A percentile compares a stretch with the other conserved stretches of the same genome.
Conservation (phyloP, 1,284 basidiomycete genomes). For the Malassezia japonica region DNA sequence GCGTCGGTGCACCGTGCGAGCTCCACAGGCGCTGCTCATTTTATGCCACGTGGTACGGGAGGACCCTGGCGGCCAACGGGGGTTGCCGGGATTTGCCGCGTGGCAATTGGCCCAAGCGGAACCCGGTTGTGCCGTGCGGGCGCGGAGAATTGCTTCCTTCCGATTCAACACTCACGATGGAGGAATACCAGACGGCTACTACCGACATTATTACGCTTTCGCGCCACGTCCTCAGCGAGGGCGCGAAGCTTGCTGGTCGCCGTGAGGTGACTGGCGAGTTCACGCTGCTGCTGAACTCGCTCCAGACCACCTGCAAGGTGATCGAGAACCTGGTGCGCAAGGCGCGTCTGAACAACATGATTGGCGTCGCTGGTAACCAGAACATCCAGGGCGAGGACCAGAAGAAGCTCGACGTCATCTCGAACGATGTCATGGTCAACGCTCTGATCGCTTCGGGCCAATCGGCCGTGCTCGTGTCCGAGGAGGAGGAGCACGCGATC, state of each 20-base stretch:
- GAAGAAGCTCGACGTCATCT: conserved; percentile 95
- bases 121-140: background rate
- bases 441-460: conserved; percentile 79
- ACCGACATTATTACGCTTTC: conserved; percentile 47
- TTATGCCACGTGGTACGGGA: too few species aligned
- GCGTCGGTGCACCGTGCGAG: too few species aligned
- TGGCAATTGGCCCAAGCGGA: background rate
- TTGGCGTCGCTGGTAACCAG: conserved; percentile 87
- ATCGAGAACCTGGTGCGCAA: conserved; percentile 96
- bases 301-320: conserved; percentile 75
- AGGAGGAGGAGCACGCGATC: conserved; percentile 86
- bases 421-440: conserved; percentile 99
- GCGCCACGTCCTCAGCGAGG: conserved; percentile 44
- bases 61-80: too few species aligned
- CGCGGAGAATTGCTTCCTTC: background rate
- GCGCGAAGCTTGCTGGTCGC: conserved; percentile 23
- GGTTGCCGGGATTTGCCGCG: too few species aligned
- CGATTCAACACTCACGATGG: background rate
- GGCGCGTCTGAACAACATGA: conserved; percentile 93
- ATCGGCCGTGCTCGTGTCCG: conserved; percentile 89
- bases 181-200: conserved; percentile 29
- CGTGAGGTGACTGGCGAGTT: conserved; percentile 62
- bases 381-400: conserved; percentile 99
- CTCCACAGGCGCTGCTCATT: too few species aligned
- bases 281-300: conserved; percentile 84